Evolutionary conservation across 495 filamentous ascomycete species (phyloP), one percentile per base, ranked within the genome.

Genomic region (Penicillium coprophilum): DNA sequence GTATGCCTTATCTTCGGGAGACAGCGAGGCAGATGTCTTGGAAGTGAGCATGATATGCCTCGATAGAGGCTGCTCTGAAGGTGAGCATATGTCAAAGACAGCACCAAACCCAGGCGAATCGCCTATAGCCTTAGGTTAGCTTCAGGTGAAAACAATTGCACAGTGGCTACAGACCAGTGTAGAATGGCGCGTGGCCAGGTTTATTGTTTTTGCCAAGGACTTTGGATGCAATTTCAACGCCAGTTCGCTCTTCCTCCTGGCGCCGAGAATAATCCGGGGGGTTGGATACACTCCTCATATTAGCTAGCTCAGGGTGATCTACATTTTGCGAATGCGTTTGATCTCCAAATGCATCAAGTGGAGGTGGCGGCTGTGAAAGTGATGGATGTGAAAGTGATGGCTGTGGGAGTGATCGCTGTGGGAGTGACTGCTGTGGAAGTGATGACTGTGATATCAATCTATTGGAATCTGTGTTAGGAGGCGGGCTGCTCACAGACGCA

Each of bases 221-320:
- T 13, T 65, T 62, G n/a, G 59, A 56, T 9, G 69, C 67, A 10
- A 71, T 71, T 20, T 70, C 66, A 12, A 63, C 46, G 11, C 71
- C 67, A 44, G 58, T 67, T 20, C 61, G 63, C 55, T 71, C 67
- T 53, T 69, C 69, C 4, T 57, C 50, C 23, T 36, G 12, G 12
- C 38, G 28, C 20, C 23, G 38, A n/a, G 28, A 30, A 20, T 24
- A 38, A 8, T 30, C 52, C 2, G 52, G 31, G 3, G 52, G 43
- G 20, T 38, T 31, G 15, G 52, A 54, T 4, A 21, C 52, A 38
- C 52, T 54, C 38, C 52, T 38, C 9, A 34, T 36, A 0, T 6
- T 6, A 19, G 19, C 12, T 0, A 43, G 17, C 31, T 13, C 15
- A 46, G 30, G 4, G 5, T 5, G 41, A 28, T 24, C 30, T 17